Conservation (phyloP, 2,329 filamentous ascomycete species). For the Drechslera avenae region DNA sequence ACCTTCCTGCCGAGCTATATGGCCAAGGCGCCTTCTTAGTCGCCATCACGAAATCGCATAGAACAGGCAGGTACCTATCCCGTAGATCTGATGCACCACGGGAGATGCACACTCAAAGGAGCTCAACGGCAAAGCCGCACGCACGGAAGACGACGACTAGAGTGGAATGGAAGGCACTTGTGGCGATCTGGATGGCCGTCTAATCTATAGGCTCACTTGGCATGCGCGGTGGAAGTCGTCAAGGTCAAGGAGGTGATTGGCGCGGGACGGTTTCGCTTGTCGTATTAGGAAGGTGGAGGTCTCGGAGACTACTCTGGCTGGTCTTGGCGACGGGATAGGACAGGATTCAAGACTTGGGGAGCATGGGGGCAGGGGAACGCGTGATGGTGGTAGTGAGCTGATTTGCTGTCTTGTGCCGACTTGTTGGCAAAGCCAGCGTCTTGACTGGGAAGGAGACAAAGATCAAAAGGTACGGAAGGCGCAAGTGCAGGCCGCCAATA, state of each 20-base stretch:
- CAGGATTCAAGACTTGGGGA: conserved; percentile 15
- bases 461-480: not conserved
- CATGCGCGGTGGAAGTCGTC: conserved; percentile 10
- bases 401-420: conserved; percentile 16
- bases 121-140: conserved; percentile 15
- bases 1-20: conserved; percentile 31
- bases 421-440: conserved; percentile 19
- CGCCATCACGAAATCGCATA: conserved; percentile 17
- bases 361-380: conserved; percentile 12
- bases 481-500: not conserved
- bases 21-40: conserved; percentile 8
- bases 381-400: conserved; percentile 17
- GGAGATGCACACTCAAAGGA: conserved; percentile 27
- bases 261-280: conserved; percentile 12
- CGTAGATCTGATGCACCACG: conserved; percentile 24
- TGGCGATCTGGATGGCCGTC: conserved; percentile 28
- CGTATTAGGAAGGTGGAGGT: conserved; percentile 13
- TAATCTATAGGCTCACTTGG: conserved; percentile 38
- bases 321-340: conserved; percentile 16
- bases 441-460: conserved; percentile 26
- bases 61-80: conserved; percentile 32
- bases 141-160: conserved; percentile 26
- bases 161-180: conserved; percentile 7
- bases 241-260: conserved; percentile 21
- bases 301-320: conserved; percentile 8